Evolutionary conservation across 352 stramenopile species (phyloP).

Genomic region (Pythium sp.): DNA sequence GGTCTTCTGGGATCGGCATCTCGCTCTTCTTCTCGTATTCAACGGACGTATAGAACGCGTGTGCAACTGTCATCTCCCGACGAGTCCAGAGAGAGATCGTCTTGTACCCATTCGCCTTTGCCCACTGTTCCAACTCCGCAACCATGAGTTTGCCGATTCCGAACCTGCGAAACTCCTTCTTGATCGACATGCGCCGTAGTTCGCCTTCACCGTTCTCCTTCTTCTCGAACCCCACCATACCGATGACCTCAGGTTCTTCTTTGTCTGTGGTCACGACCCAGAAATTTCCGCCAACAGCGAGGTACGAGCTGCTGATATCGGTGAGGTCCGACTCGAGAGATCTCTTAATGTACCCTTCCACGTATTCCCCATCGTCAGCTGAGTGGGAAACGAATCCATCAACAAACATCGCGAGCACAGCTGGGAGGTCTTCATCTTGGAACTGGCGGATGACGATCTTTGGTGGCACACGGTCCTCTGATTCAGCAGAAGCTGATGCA

Average conservation of each 20-base stretch:
- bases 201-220: slow-evolving; percentile 29
- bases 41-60: slow-evolving; percentile 31
- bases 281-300: slow-evolving; percentile 34
- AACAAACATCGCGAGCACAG: slow-evolving; percentile 13
- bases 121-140: slow-evolving; percentile 40
- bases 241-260: slow-evolving; percentile 21
- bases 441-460: slow-evolving; percentile 20
- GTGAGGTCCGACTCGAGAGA: slow-evolving; percentile 13
- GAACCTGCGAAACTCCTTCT: slow-evolving; percentile 29
- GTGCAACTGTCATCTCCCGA: slow-evolving; percentile 28
- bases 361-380: background rate
- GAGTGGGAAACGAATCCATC: slow-evolving; percentile 12
- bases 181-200: slow-evolving; percentile 45
- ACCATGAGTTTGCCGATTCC: slow-evolving; percentile 41
- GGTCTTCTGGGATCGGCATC: slow-evolving; percentile 33
- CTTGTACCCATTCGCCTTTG: slow-evolving; percentile 25
- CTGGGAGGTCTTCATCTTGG: background rate
- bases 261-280: slow-evolving; percentile 21
- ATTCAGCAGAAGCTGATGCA: no score
- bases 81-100: slow-evolving; percentile 35
- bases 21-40: slow-evolving; percentile 27
- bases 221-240: slow-evolving; percentile 39
- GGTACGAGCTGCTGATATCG: slow-evolving; percentile 10
- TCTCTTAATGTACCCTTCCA: slow-evolving; percentile 14
- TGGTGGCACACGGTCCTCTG: background rate